Conservation (phyloP, 2,329 filamentous ascomycete genomes). For the Aspergillus sergii region DNA sequence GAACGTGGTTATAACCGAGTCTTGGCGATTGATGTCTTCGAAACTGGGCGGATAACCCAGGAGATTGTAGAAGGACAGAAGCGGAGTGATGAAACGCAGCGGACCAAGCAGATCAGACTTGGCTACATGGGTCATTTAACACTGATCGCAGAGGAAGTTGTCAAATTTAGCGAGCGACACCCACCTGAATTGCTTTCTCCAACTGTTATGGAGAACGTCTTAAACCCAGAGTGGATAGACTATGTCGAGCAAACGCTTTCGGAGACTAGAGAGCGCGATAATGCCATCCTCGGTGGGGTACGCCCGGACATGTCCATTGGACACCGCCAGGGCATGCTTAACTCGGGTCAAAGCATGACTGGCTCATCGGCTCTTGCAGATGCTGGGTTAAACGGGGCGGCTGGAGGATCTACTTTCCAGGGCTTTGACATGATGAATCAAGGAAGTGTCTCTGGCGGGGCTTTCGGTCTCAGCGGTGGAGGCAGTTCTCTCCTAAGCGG, state of each 20-base stretch:
- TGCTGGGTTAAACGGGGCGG: conserved; percentile 74
- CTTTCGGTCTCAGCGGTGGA: conserved; percentile 72
- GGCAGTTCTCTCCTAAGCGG: conserved; percentile 72
- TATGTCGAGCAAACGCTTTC: conserved; percentile 93
- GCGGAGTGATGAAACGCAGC: conserved; percentile 82
- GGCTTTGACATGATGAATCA: conserved; percentile 69
- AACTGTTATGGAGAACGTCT: conserved; percentile 81
- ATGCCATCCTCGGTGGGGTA: conserved; percentile 95
- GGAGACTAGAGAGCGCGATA: conserved; percentile 92
- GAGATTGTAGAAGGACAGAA: conserved; percentile 90
- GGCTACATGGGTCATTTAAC: conserved; percentile 99
- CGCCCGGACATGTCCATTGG: conserved; percentile 87
- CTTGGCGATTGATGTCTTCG: conserved; percentile 89
- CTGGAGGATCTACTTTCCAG: conserved; percentile 52
- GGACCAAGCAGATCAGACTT: conserved; percentile 81
- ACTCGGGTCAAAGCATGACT: conserved; percentile 60
- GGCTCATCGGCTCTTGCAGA: conserved; percentile 73
- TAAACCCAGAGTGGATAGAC: conserved; percentile 86
- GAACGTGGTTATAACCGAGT: conserved; percentile 90
- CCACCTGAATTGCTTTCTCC: conserved; percentile 85
- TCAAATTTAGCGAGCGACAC: conserved; percentile 96
- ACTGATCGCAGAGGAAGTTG: conserved; percentile 94
- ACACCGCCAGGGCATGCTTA: conserved; percentile 69
- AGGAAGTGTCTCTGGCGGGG: conserved; percentile 67
- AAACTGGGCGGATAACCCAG: conserved; percentile 83